phyloP scores from a whole-genome alignment of 1,284 basidiomycete species.

The Puccinia polysora region DNA sequence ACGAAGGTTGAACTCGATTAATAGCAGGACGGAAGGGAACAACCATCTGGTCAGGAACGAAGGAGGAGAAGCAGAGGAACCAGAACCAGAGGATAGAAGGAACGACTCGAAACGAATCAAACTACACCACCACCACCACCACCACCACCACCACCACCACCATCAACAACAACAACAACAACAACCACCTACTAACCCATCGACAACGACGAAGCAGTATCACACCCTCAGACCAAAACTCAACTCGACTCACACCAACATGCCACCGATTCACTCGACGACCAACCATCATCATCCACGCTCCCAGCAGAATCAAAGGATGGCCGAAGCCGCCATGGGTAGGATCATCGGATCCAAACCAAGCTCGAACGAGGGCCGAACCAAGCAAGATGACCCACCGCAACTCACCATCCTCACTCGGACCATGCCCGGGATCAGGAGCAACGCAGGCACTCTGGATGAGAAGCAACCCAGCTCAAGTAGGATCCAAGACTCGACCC shows the following conservation, averaged over 20 bases:
- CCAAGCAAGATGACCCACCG: not conserved
- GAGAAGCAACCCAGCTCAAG: too few relatives aligned
- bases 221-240: too few relatives aligned
- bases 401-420: too few relatives aligned
- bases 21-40: not conserved
- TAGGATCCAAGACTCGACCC: not conserved
- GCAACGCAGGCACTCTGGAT: too few relatives aligned
- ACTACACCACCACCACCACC: constrained; percentile 1
- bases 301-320: not conserved
- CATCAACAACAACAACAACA: too few relatives aligned
- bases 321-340: constrained; percentile 9
- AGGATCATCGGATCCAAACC: not conserved
- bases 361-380: not conserved
- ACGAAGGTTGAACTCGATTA: not conserved
- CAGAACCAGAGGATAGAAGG: not conserved
- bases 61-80: not conserved
- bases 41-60: not conserved
- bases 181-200: too few relatives aligned
- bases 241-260: too few relatives aligned
- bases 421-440: too few relatives aligned
- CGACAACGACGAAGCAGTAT: too few relatives aligned
- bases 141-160: not conserved
- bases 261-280: too few relatives aligned
- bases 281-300: too few relatives aligned
- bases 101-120: constrained; percentile 5